Conservation (phyloP, 495 filamentous ascomycete species). For the Aspergillus nidulans region DNA sequence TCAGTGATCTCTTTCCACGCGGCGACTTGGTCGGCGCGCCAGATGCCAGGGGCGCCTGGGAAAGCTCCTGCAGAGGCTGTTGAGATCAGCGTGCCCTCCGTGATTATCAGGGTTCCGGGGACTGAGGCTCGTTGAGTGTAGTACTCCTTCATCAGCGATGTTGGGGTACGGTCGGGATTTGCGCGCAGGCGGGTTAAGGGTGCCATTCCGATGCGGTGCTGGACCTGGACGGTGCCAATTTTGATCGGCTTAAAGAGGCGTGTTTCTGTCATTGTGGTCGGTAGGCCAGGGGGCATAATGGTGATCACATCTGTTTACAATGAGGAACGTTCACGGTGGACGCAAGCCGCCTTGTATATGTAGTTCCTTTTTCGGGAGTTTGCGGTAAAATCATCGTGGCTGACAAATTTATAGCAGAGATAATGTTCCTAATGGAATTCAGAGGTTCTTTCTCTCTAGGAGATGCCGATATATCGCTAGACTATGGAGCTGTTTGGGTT, state of each 20-base stretch:
- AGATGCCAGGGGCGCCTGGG: constrained; percentile 46
- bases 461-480: too few relatives aligned
- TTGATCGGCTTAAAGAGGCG: background rate
- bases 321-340: too few relatives aligned
- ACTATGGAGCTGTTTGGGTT: too few relatives aligned
- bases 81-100: constrained; percentile 63
- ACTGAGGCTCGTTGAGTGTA: constrained; percentile 47
- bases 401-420: too few relatives aligned
- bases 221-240: background rate
- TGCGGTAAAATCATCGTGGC: too few relatives aligned
- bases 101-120: constrained; percentile 48
- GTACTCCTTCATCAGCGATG: constrained; percentile 39
- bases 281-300: background rate
- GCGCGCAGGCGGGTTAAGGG: constrained; percentile 50
- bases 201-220: constrained; percentile 48
- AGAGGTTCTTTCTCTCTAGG: too few relatives aligned
- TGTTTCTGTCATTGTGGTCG: background rate
- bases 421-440: too few relatives aligned
- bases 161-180: constrained; percentile 28
- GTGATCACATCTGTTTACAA: too few relatives aligned
- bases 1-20: constrained; percentile 48
- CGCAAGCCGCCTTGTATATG: too few relatives aligned
- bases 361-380: too few relatives aligned
- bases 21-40: constrained; percentile 36
- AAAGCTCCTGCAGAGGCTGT: constrained; percentile 34